Percentiles rank a stretch among this genome's conserved stretches.
phyloP scores from a whole-genome alignment of 148 eudicot species.

The Vaccinium myrtillus region DNA sequence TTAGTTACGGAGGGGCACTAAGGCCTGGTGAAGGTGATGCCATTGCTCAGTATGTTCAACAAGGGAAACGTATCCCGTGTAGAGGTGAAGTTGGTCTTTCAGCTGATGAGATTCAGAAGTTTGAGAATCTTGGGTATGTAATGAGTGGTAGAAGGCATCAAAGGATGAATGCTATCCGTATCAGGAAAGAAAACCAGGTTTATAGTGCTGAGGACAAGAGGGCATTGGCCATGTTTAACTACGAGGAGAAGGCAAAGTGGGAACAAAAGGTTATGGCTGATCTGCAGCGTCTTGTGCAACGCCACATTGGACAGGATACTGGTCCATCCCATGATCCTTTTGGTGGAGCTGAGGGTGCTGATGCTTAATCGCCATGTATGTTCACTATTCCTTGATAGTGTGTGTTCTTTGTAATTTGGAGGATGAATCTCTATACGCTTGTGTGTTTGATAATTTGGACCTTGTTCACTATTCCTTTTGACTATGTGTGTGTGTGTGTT shows the following conservation, averaged over 20 bases:
- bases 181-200: constrained; percentile 99
- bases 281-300: constrained; percentile 80
- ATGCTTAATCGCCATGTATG: constrained; percentile 42
- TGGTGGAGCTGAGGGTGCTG: constrained; percentile 62
- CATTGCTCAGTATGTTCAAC: too few relatives aligned
- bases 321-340: constrained; percentile 89
- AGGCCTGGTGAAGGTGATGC: too few relatives aligned
- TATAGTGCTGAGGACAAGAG: constrained; percentile 99
- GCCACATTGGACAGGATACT: constrained; percentile 80
- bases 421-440: background rate
- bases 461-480: background rate
- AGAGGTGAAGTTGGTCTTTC: too few relatives aligned
- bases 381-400: background rate
- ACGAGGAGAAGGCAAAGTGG: constrained; percentile 91
- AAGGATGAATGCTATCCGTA: too few relatives aligned
- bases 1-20: too few relatives aligned
- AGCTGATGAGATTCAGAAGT: too few relatives aligned
- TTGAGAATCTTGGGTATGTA: too few relatives aligned
- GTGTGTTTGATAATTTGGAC: background rate
- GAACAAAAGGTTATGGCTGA: constrained; percentile 97
- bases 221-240: constrained; percentile 96
- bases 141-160: too few relatives aligned
- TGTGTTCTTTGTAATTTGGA: background rate
- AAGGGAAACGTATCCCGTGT: too few relatives aligned
- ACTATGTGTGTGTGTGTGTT: background rate